Percentiles rank a stretch among this genome's conserved stretches.
These are phyloP conservation scores for Fusarium multiceps DNA, from an alignment of 2,329 filamentous ascomycete genomes.

Conservation along the genomic window DNA sequence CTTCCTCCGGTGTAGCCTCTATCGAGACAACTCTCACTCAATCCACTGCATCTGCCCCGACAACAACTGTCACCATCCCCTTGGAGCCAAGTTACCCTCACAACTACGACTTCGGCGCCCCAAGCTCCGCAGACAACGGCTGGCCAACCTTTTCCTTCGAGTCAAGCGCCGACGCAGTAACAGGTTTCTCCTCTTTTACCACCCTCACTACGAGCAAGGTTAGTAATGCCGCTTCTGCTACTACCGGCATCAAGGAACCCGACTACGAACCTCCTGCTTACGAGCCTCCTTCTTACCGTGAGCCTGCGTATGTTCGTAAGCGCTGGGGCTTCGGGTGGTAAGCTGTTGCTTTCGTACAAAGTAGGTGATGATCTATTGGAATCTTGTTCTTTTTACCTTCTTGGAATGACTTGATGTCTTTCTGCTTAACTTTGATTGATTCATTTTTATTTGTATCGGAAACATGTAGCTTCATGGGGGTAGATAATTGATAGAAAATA, in stretches of 20 bases:
- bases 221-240: neutral
- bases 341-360: neutral
- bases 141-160: slow-evolving; percentile 25
- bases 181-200: slow-evolving; percentile 26
- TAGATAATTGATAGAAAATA: slow-evolving; percentile 40
- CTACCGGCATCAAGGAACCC: slow-evolving; percentile 13
- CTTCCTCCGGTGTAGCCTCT: neutral
- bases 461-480: slow-evolving; percentile 1
- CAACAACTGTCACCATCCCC: neutral
- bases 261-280: slow-evolving; percentile 43
- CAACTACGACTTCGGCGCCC: slow-evolving; percentile 29
- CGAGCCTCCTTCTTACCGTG: slow-evolving; percentile 35
- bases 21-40: neutral
- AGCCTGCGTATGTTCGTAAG: slow-evolving; percentile 41
- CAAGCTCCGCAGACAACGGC: slow-evolving; percentile 7
- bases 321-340: slow-evolving; percentile 25
- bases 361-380: neutral
- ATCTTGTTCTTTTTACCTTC: slow-evolving; percentile 9
- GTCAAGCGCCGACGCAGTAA: slow-evolving; percentile 23
- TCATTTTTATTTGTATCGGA: slow-evolving; percentile 3
- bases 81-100: slow-evolving; percentile 9
- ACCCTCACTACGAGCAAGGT: slow-evolving; percentile 44
- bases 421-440: slow-evolving; percentile 12
- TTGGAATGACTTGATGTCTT: slow-evolving; percentile 23
- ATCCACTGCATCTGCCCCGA: neutral